These are phyloP conservation scores for Boletus barrowsii DNA, from an alignment of 768 basidiomycete genomes.

Conservation along the genomic window DNA sequence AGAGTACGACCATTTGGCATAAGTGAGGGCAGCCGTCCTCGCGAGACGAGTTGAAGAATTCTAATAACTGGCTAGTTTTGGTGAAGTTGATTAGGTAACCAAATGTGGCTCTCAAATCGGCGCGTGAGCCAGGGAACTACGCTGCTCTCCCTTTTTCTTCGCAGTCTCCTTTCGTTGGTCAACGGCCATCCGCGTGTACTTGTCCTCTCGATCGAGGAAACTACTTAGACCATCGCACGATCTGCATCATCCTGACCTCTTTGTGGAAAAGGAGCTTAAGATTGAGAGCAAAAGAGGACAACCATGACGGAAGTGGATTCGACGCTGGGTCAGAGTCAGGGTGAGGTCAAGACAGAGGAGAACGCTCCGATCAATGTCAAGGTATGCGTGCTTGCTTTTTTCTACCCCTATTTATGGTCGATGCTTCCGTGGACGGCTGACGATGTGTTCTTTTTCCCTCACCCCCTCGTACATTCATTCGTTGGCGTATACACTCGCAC, in stretches of 20 bases:
- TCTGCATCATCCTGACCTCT: not conserved
- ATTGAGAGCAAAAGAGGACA: not conserved
- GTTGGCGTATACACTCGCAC: not conserved
- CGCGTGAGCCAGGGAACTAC: not conserved
- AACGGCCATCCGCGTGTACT: not conserved
- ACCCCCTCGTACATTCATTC: not conserved
- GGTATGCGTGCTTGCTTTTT: conserved; percentile 37
- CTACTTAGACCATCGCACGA: not conserved
- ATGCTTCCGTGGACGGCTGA: not conserved
- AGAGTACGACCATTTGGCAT: too few relatives aligned
- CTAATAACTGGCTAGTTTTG: too few relatives aligned
- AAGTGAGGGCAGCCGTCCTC: too few relatives aligned
- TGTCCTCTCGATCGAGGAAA: not conserved
- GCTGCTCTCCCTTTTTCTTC: not conserved
- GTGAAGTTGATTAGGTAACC: conserved; percentile 11
- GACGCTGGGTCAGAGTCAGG: conserved; percentile 27
- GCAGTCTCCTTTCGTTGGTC: not conserved
- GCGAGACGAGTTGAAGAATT: too few relatives aligned
- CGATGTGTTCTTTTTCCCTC: not conserved
- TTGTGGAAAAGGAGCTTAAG: not conserved
- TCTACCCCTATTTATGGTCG: too few relatives aligned
- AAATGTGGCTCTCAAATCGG: not conserved
- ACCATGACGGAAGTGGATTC: conserved; percentile 14
- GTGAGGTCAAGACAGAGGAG: conserved; percentile 51
- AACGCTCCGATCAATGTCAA: conserved; percentile 77